A percentile compares a stretch with the other conserved stretches of the same genome.
phyloP scores from a whole-genome alignment of 257 asterid genomes.

The Solanum appendiculatum region DNA sequence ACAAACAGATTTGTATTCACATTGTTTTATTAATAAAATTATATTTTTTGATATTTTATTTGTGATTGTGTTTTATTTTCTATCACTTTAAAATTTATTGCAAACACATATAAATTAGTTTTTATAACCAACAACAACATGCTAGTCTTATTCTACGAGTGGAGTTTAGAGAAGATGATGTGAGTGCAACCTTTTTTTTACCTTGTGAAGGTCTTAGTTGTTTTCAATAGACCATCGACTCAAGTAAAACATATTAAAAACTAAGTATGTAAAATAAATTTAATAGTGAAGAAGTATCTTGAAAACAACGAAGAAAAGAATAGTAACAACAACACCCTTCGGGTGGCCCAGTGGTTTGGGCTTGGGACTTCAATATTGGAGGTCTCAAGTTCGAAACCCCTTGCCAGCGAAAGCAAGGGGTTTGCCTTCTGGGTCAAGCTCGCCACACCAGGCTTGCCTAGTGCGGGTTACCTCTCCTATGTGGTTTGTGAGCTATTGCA shows the following conservation, averaged over 20 bases:
- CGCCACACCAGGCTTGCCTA: too few relatives aligned
- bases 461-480: too few relatives aligned
- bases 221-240: neutral
- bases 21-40: neutral
- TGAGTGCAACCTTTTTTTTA: neutral
- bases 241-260: neutral
- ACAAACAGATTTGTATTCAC: neutral
- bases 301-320: neutral
- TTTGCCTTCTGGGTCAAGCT: too few relatives aligned
- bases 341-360: too few relatives aligned
- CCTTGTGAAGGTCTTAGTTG: neutral
- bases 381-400: too few relatives aligned
- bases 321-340: neutral
- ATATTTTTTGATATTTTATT: neutral
- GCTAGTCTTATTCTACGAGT: neutral
- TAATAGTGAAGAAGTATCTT: neutral
- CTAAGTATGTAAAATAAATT: neutral
- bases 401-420: too few relatives aligned
- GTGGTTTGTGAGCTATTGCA: too few relatives aligned
- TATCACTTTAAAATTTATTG: neutral
- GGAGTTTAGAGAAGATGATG: neutral
- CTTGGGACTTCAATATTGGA: too few relatives aligned
- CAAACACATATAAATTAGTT: neutral
- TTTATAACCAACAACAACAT: neutral
- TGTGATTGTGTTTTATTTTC: neutral